phyloP scores from a whole-genome alignment of 2,329 filamentous ascomycete genomes.

The Aspergillus sp. region DNA sequence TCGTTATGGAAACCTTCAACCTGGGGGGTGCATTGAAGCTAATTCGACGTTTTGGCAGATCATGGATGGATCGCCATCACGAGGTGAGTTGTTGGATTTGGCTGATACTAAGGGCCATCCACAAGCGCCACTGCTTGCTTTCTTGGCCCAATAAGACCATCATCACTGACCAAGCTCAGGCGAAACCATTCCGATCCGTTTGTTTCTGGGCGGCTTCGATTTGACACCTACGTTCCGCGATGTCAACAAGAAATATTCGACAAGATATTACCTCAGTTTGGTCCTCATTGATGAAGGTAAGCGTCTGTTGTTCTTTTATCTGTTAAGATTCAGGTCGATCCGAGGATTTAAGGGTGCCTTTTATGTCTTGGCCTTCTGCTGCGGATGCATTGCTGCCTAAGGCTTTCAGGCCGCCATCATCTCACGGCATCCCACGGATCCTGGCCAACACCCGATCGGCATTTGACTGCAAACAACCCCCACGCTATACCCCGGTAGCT shows the following conservation, averaged over 20 bases:
- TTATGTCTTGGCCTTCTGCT: too few relatives aligned
- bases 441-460: constrained; percentile 29
- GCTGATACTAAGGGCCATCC: not conserved
- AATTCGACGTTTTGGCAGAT: constrained; percentile 50
- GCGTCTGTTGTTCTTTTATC: constrained; percentile 12
- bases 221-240: constrained; percentile 96
- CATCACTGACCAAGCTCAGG: constrained; percentile 38
- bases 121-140: too few relatives aligned
- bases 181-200: constrained; percentile 88
- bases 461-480: constrained; percentile 24
- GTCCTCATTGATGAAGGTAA: constrained; percentile 90
- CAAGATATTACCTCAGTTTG: constrained; percentile 90
- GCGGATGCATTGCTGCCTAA: constrained; percentile 9
- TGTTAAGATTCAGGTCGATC: not conserved
- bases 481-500: constrained; percentile 23
- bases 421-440: constrained; percentile 6
- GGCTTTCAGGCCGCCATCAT: constrained; percentile 1
- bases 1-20: not conserved
- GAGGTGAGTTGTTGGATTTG: constrained; percentile 52
- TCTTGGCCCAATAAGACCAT: too few relatives aligned
- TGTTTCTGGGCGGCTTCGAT: constrained; percentile 97
- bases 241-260: constrained; percentile 99
- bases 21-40: constrained; percentile 2
- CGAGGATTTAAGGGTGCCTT: not conserved
- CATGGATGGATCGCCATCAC: constrained; percentile 97